Percentiles rank a stretch among this genome's conserved stretches.
phyloP scores from a whole-genome alignment of 2,329 filamentous ascomycete genomes.

The Beauveria asiatica region DNA sequence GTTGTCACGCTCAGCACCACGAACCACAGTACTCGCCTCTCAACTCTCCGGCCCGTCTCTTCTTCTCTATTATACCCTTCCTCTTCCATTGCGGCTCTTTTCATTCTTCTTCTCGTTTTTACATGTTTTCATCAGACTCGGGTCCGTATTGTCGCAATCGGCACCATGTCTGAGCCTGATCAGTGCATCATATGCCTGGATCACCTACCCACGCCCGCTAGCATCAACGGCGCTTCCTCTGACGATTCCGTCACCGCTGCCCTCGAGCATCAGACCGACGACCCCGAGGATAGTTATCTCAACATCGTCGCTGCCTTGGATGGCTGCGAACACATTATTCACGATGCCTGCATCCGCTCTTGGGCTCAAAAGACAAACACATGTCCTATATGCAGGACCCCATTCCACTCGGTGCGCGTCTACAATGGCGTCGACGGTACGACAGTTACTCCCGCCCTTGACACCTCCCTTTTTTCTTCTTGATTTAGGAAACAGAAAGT shows the following conservation, averaged over 20 bases:
- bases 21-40: conserved; percentile 15
- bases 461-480: not conserved
- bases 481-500: no score
- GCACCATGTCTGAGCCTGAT: conserved; percentile 46
- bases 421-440: conserved; percentile 72
- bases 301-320: conserved; percentile 50
- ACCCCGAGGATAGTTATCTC: conserved; percentile 26
- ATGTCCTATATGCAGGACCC: conserved; percentile 90
- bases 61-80: conserved; percentile 11
- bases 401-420: conserved; percentile 84
- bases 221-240: conserved; percentile 17
- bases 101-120: conserved; percentile 24
- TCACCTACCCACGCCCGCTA: conserved; percentile 35
- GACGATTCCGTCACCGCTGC: conserved; percentile 17
- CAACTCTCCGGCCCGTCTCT: conserved; percentile 2
- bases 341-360: conserved; percentile 84
- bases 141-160: conserved; percentile 29
- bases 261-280: conserved; percentile 9
- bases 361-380: conserved; percentile 98
- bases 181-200: conserved; percentile 65
- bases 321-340: conserved; percentile 84
- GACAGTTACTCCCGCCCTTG: conserved; percentile 20
- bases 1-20: conserved; percentile 9
- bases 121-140: conserved; percentile 38
- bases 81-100: conserved; percentile 5